Conservation (phyloP, 192 early-diverging fungal genomes). For the Coemansia sp. region DNA sequence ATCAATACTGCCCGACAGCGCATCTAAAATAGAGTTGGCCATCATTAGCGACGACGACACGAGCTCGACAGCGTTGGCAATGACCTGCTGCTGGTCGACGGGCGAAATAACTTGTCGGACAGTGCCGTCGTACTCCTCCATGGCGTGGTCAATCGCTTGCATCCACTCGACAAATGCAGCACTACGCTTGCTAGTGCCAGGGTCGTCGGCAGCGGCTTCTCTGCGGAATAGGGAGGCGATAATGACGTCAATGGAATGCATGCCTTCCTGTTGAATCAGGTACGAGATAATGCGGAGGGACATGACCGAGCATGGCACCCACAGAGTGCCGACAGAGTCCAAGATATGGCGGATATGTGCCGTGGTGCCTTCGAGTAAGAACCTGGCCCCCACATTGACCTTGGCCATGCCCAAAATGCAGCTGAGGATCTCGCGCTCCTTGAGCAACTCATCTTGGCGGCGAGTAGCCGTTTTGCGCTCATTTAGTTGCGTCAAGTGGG, state of each 20-base stretch:
- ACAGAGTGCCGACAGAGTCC: slow-evolving; percentile 41
- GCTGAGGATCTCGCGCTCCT: slow-evolving; percentile 48
- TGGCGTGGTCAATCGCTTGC: slow-evolving; percentile 37
- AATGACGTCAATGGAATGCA: slow-evolving; percentile 19
- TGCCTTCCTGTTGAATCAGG: slow-evolving; percentile 29
- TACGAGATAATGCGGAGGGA: slow-evolving; percentile 37
- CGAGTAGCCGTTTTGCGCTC: slow-evolving; percentile 26
- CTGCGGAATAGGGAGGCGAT: slow-evolving; percentile 34
- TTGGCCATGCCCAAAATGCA: slow-evolving; percentile 45
- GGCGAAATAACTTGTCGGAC: background rate
- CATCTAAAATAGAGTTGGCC: slow-evolving; percentile 22
- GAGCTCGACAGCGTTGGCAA: slow-evolving; percentile 30
- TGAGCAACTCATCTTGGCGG: slow-evolving; percentile 40
- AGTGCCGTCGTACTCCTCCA: slow-evolving; percentile 19
- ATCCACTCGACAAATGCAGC: slow-evolving; percentile 52
- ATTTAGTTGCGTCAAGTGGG: slow-evolving; percentile 46
- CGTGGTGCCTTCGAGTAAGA: slow-evolving; percentile 17
- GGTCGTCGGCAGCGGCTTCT: slow-evolving; percentile 14
- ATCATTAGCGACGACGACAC: slow-evolving; percentile 33
- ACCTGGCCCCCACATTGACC: slow-evolving; percentile 25
- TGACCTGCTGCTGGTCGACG: slow-evolving; percentile 1
- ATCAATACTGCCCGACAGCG: slow-evolving; percentile 28
- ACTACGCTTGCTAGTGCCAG: slow-evolving; percentile 12
- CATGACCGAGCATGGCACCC: slow-evolving; percentile 40
- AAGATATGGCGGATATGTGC: slow-evolving; percentile 26